These are phyloP conservation scores for Aspergillaceae sp. DNA, from an alignment of 2,329 filamentous ascomycete genomes.

Conservation along the genomic window DNA sequence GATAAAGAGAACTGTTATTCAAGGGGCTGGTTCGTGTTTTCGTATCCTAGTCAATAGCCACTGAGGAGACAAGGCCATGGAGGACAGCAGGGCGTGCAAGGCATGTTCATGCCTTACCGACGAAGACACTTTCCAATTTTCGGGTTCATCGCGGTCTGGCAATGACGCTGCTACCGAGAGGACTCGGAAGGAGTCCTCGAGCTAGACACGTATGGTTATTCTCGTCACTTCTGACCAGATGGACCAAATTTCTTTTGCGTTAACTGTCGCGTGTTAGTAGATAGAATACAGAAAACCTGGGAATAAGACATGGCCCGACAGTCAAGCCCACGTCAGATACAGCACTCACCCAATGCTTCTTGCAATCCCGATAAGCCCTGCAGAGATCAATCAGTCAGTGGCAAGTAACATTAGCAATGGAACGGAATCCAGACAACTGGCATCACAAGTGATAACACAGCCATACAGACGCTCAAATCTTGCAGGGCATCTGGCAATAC, in stretches of 20 bases:
- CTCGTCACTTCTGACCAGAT: not conserved
- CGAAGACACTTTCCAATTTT: too few species aligned
- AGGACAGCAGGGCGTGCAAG: too few species aligned
- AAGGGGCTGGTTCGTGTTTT: too few species aligned
- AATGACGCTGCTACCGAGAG: too few species aligned
- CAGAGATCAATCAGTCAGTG: slow-evolving; percentile 1
- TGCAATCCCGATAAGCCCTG: slow-evolving; percentile 89
- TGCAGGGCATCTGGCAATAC: slow-evolving; percentile 20
- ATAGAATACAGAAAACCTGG: not conserved
- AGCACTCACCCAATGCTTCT: slow-evolving; percentile 76
- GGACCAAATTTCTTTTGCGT: slow-evolving; percentile 21
- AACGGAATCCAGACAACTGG: not conserved
- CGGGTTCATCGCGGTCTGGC: too few species aligned
- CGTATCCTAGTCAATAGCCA: too few species aligned
- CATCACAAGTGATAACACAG: not conserved
- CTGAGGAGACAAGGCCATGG: too few species aligned
- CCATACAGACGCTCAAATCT: not conserved
- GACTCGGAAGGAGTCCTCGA: not conserved
- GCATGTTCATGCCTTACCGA: too few species aligned
- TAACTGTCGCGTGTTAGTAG: slow-evolving; percentile 10
- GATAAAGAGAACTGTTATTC: too few species aligned
- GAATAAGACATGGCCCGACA: not conserved
- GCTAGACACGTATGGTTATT: not conserved
- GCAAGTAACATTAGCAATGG: not conserved
- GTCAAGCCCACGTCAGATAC: not conserved